Evolutionary conservation across 2,329 filamentous ascomycete species (phyloP), one percentile per base, ranked within the genome.

Genomic region (Pseudogymnoascus pannorum): DNA sequence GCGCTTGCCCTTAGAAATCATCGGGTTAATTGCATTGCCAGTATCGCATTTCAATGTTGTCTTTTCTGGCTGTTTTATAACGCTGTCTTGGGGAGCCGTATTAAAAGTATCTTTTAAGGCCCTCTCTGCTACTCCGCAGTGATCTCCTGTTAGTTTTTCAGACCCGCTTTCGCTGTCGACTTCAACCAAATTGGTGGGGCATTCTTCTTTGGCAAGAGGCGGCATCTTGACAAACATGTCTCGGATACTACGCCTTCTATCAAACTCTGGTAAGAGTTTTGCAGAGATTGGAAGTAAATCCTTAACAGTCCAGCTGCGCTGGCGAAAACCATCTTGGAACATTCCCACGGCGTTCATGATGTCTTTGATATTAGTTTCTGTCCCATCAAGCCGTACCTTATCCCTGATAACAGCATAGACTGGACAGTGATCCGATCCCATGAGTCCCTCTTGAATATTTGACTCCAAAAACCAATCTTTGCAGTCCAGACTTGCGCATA

Each of bases 371-470:
- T 86, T 72, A 2, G 81, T 72, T 51, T 82, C 73, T 48, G 76
- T 68, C 0, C 77, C 81, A 12, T 79, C 73, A 5, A 81, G 66
- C 0, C 70, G 68, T 1, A 96, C 82, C 2, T 70, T 77, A 35
- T 92, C 84, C 16, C 86, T 84, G 22, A 95, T 78, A 2, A 82
- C 80, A 0, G 87, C 91, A 72, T 88, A 97, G 1, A 97, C 93
- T 0, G 94, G 94, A 68, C 94, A 99, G 73, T 99, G 94, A 71
- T 99, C 94, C 1, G 93, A 97, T 0, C 94, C 94, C 81, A 96
- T 88, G 20, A 97, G 77, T 0, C 92, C 92, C 74, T 96, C 91
- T 72, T 97, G 94, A 31, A 97, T 97, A 68, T 97, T 87, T 5
- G 91, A 84, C 44, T 87, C 84, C 24, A 77, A 78, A 69, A 96